Percentiles rank a stretch among this genome's conserved stretches.
Evolutionary conservation across 2,329 filamentous ascomycete genomes (phyloP).

Genomic region (Aspergillus neoniger): DNA sequence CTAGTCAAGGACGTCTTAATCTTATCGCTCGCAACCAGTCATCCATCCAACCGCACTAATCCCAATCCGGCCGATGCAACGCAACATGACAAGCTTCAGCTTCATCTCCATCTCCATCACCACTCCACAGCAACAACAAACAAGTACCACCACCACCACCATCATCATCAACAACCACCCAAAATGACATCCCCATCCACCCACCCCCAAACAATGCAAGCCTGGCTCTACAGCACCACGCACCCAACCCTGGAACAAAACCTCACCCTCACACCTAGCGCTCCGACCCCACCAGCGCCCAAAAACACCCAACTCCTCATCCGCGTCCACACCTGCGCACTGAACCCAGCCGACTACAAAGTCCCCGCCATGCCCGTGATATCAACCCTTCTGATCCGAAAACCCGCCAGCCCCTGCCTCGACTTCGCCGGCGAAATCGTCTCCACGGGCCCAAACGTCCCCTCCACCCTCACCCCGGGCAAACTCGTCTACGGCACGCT

Average conservation of each 20-base stretch:
- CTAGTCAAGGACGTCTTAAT: not conserved
- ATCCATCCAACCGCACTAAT: not conserved
- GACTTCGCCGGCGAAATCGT: conserved; percentile 54
- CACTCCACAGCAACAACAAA: not conserved
- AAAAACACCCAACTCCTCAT: conserved; percentile 55
- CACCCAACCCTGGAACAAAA: conserved; percentile 55
- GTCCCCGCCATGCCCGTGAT: conserved; percentile 54
- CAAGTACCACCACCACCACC: not conserved
- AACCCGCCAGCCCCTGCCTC: conserved; percentile 52
- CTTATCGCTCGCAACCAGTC: not conserved
- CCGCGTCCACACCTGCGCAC: conserved; percentile 53
- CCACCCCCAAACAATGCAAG: conserved; percentile 51
- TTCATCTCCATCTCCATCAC: not conserved
- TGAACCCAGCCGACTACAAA: conserved; percentile 70
- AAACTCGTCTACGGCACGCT: conserved; percentile 51
- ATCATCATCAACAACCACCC: not conserved
- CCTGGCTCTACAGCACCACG: conserved; percentile 58
- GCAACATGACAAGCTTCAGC: not conserved
- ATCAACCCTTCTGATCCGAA: conserved; percentile 40
- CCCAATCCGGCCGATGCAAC: not conserved
- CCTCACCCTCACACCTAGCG: conserved; percentile 49
- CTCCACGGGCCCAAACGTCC: conserved; percentile 32
- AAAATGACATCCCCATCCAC: not conserved
- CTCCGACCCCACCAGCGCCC: conserved; percentile 45
- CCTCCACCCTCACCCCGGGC: conserved; percentile 36